Evolutionary conservation across 2,329 filamentous ascomycete species (phyloP).

Genomic region (Scytalidium sp.): DNA sequence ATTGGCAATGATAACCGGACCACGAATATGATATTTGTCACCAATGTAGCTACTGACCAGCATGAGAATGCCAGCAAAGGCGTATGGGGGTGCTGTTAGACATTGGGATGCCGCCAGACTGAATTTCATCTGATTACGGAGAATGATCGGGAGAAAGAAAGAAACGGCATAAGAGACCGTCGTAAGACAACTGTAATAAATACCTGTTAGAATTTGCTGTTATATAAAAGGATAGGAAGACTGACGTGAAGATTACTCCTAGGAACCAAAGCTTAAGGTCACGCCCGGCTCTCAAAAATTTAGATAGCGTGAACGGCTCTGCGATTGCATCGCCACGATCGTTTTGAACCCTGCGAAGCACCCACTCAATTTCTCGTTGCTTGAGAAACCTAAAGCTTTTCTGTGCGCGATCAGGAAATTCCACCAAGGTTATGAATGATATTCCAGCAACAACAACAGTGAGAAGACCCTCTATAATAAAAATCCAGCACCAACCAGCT

Average conservation of each 20-base stretch:
- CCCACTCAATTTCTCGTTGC: too few species aligned
- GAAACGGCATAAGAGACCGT: constrained; percentile 73
- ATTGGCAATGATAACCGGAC: constrained; percentile 47
- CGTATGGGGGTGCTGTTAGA: constrained; percentile 47
- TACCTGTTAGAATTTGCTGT: constrained; percentile 60
- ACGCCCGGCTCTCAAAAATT: too few species aligned
- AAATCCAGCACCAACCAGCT: constrained; percentile 44
- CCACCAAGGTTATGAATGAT: too few species aligned
- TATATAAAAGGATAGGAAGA: too few species aligned
- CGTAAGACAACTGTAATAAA: constrained; percentile 62
- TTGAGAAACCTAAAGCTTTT: constrained; percentile 40
- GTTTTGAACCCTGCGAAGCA: too few species aligned
- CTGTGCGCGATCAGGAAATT: too few species aligned
- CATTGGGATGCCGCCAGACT: constrained; percentile 46
- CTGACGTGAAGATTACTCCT: too few species aligned
- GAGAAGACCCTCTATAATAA: constrained; percentile 26
- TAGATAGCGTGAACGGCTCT: too few species aligned
- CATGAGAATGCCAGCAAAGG: constrained; percentile 40
- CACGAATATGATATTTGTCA: constrained; percentile 49
- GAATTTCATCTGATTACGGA: constrained; percentile 52
- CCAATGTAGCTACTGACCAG: constrained; percentile 41
- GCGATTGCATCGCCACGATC: too few species aligned
- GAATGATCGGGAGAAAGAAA: constrained; percentile 75
- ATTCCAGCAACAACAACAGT: too few species aligned
- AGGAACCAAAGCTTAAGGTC: too few species aligned